Evolutionary conservation across 2,329 filamentous ascomycete genomes (phyloP), one percentile per base, ranked within the genome.

Genomic region (Botryotinia globosa): DNA sequence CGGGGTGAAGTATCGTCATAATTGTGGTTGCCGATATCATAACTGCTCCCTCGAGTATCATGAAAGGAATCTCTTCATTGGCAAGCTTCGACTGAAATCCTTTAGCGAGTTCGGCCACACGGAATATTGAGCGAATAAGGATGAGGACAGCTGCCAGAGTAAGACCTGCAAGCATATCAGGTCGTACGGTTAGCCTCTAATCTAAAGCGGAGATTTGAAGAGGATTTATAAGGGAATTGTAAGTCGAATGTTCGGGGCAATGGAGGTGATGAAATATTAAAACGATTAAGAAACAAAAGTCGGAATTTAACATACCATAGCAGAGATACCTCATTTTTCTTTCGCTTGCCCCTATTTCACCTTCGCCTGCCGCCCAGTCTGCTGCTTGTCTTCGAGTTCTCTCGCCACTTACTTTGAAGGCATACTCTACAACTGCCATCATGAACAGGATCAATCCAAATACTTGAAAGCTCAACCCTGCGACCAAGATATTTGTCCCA

Each of bases 31-130:
- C 79, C 3, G 80, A n/a, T 44, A 79, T 75, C 37, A 83, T 77
- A 78, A 82, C 81, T 8, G 77, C 73, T 6, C 82, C 82, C 78
- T 86, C 85, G 25, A 86, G 76, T 2, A 79, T 81, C 75, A 86
- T 85, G 74, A 86, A 86, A 14, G 82, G 77, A 0, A 79, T 77
- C 76, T 86, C 79, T 54, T 85, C 78, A 59, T 80, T 81, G 70
- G 87, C 86, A 71, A 90, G 78, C 25, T 81, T 76, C 1, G 86
- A 85, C 16, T 76, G 76, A 82, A 86, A 89, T 7, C 88, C 88
- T 51, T 86, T 82, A 67, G 83, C 84, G 73, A 90, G 79, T 80
- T 90, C 88, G 1, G 85, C 85, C n/a, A 88, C 85, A 67, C 88
- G 85, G 77, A 87, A 90, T 45, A 86, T 83, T 59, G 84, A 87